These are phyloP conservation scores for Xenosphaeropsis pyriputrescens DNA, from an alignment of 2,329 filamentous ascomycete genomes.

Conservation along the genomic window DNA sequence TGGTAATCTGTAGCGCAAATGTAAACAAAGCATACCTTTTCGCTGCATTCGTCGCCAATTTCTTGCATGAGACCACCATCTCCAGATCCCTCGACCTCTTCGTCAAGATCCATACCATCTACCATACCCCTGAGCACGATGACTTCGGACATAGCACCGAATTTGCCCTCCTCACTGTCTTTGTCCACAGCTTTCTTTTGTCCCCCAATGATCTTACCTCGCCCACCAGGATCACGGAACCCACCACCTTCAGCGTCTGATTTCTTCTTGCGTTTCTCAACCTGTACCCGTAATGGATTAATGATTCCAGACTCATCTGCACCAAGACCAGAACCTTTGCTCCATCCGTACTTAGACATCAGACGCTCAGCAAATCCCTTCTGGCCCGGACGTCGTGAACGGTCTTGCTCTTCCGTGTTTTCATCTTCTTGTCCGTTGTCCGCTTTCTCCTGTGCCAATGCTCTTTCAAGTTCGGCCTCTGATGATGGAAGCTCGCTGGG, in stretches of 20 bases:
- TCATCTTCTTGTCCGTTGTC: conserved; percentile 20
- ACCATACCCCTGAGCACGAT: conserved; percentile 77
- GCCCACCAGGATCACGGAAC: conserved; percentile 52
- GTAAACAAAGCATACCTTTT: conserved; percentile 39
- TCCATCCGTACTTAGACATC: conserved; percentile 91
- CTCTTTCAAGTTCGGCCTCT: conserved; percentile 32
- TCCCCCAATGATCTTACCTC: conserved; percentile 71
- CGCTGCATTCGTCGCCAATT: conserved; percentile 85
- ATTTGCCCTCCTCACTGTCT: conserved; percentile 33
- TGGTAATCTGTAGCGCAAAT: neutral
- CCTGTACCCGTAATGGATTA: conserved; percentile 67
- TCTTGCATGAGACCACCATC: conserved; percentile 67
- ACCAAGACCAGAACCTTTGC: conserved; percentile 74
- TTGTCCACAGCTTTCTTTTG: conserved; percentile 32
- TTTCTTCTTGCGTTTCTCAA: conserved; percentile 74
- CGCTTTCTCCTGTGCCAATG: conserved; percentile 22
- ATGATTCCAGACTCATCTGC: conserved; percentile 71
- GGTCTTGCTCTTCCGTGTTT: conserved; percentile 21
- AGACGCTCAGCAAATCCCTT: conserved; percentile 75
- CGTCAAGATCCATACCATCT: conserved; percentile 64
- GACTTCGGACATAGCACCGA: conserved; percentile 66
- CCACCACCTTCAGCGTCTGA: conserved; percentile 68
- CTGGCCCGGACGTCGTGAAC: conserved; percentile 61
- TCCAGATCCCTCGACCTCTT: conserved; percentile 54
- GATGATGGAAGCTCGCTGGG: conserved; percentile 35